These are phyloP conservation scores for Straminergon stramineum DNA, from an alignment of 225 moss, liverwort and hornwort genomes.

Conservation along the genomic window DNA sequence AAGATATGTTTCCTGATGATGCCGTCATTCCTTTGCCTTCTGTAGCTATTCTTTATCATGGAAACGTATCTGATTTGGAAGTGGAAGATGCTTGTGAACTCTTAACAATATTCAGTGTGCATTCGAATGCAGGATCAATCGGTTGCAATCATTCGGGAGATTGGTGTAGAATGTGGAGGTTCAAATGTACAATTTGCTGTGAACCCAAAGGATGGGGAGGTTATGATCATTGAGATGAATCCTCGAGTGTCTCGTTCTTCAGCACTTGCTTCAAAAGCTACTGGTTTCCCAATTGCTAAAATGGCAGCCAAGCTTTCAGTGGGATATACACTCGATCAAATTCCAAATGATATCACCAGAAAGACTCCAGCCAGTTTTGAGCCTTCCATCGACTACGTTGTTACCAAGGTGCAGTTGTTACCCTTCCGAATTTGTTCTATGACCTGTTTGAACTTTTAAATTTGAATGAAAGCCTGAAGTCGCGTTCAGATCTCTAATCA, in stretches of 20 bases:
- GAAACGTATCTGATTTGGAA: not conserved
- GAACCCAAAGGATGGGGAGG: slow-evolving; percentile 86
- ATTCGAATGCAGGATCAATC: slow-evolving; percentile 59
- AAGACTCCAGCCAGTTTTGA: slow-evolving; percentile 99
- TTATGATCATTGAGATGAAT: slow-evolving; percentile 99
- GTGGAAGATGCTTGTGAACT: not conserved
- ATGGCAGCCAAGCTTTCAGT: slow-evolving; percentile 98
- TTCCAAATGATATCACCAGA: slow-evolving; percentile 91
- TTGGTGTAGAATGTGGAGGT: slow-evolving; percentile 97
- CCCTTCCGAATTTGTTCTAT: not conserved
- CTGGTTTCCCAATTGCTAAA: slow-evolving; percentile 96
- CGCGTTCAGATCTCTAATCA: not conserved
- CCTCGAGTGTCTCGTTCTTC: slow-evolving; percentile 96
- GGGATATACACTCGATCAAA: slow-evolving; percentile 92
- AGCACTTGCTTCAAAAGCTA: slow-evolving; percentile 97
- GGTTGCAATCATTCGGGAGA: slow-evolving; percentile 90
- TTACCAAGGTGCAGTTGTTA: slow-evolving; percentile 66
- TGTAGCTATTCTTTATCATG: not conserved
- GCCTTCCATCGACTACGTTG: slow-evolving; percentile 98
- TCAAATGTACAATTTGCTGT: slow-evolving; percentile 99
- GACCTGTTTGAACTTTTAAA: not conserved
- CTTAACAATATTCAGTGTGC: not conserved
- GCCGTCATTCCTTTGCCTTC: not conserved
- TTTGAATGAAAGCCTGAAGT: not conserved
- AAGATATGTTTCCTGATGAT: not conserved